These are phyloP conservation scores for Zarea fungicola DNA, from an alignment of 2,329 filamentous ascomycete species.

Conservation along the genomic window DNA sequence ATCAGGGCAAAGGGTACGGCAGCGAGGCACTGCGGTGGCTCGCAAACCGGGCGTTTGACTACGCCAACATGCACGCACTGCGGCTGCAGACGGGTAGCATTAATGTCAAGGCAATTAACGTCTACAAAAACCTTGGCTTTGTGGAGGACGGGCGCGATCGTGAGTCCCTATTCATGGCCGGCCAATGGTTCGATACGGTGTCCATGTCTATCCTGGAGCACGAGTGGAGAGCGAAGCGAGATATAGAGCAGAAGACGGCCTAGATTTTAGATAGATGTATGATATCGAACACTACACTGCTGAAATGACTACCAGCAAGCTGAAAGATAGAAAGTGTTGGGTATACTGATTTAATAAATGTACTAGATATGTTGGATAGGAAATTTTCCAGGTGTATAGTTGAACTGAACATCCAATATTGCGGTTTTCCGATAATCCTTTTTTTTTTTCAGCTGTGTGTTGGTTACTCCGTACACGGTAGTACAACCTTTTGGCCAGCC, in stretches of 20 bases:
- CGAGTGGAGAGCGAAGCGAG: slow-evolving; percentile 25
- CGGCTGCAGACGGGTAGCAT: slow-evolving; percentile 34
- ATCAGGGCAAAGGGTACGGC: slow-evolving; percentile 37
- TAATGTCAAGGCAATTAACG: slow-evolving; percentile 25
- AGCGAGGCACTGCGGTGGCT: slow-evolving; percentile 39
- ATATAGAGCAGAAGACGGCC: background rate
- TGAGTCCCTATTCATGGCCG: slow-evolving; percentile 27
- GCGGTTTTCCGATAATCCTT: too few species aligned
- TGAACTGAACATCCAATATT: too few species aligned
- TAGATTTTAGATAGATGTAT: too few species aligned
- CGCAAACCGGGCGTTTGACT: slow-evolving; percentile 36
- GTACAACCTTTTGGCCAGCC: too few species aligned
- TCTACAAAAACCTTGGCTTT: slow-evolving; percentile 41
- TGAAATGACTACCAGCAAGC: background rate
- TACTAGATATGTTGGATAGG: too few species aligned
- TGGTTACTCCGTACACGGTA: too few species aligned
- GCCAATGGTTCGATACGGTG: slow-evolving; percentile 29
- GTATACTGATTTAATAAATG: too few species aligned
- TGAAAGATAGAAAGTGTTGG: too few species aligned
- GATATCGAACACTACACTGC: too few species aligned
- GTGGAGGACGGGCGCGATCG: slow-evolving; percentile 33
- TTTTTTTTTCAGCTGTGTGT: too few species aligned
- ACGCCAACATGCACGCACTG: slow-evolving; percentile 36
- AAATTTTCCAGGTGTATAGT: too few species aligned
- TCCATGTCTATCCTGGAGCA: slow-evolving; percentile 29